Evolutionary conservation across 352 stramenopile genomes (phyloP).

Genomic region (Phytopythium cucurbitacearum): DNA sequence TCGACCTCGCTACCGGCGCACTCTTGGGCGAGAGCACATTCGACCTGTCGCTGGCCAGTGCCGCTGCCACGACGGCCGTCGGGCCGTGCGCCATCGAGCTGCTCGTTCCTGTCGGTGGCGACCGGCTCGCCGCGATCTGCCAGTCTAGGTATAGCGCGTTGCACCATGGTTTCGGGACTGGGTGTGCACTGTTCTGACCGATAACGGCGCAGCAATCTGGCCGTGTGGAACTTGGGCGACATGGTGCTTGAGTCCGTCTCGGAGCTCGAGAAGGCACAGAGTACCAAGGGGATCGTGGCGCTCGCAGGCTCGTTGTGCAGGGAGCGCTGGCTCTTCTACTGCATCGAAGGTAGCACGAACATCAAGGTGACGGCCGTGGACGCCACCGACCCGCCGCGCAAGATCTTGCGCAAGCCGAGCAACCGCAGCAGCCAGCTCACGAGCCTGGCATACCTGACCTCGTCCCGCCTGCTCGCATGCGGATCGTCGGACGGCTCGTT

Average conservation of each 20-base stretch:
- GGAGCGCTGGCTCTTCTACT: constrained; percentile 71
- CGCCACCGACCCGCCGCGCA: constrained; percentile 45
- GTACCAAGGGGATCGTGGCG: constrained; percentile 41
- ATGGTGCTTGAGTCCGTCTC: constrained; percentile 53
- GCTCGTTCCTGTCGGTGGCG: constrained; percentile 34
- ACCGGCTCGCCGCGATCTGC: constrained; percentile 50
- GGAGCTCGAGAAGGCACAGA: constrained; percentile 56
- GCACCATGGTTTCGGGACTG: too few relatives aligned
- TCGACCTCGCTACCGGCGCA: constrained; percentile 50
- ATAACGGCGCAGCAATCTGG: constrained; percentile 20
- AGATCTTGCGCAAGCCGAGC: constrained; percentile 67
- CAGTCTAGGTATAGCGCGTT: constrained; percentile 23
- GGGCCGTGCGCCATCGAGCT: constrained; percentile 30
- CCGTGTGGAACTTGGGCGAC: constrained; percentile 66
- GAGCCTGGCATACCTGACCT: constrained; percentile 51
- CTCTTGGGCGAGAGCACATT: constrained; percentile 59
- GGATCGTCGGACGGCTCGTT: constrained; percentile 63
- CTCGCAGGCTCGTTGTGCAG: constrained; percentile 50
- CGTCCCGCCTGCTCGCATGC: constrained; percentile 42
- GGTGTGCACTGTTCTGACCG: background rate
- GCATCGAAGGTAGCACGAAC: constrained; percentile 67
- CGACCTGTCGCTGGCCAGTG: constrained; percentile 40
- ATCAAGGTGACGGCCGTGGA: constrained; percentile 56
- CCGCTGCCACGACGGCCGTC: background rate
- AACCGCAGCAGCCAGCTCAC: constrained; percentile 51